A percentile compares a stretch with the other conserved stretches of the same genome.
Evolutionary conservation across 2,329 filamentous ascomycete species (phyloP).

Genomic region (Taxawa tesnikishii): DNA sequence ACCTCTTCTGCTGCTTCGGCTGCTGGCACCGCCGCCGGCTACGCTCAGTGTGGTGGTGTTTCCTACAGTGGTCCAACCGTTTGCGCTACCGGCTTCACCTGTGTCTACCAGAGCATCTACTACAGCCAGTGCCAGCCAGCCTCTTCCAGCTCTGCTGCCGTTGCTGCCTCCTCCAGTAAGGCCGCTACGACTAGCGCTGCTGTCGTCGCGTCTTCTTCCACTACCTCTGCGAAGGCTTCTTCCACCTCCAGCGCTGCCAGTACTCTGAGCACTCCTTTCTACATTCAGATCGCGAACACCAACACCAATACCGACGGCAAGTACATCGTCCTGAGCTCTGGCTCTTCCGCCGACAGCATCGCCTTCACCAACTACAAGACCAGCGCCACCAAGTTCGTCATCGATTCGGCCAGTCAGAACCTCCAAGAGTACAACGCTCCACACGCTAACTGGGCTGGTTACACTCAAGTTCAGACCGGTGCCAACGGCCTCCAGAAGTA

Average conservation of each 20-base stretch:
- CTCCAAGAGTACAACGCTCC: too few relatives aligned
- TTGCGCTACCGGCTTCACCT: constrained; percentile 27
- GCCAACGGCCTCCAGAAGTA: too few relatives aligned
- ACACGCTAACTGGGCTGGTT: too few relatives aligned
- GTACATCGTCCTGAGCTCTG: too few relatives aligned
- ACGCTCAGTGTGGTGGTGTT: constrained; percentile 33
- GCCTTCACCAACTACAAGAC: too few relatives aligned
- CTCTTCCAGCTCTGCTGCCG: not conserved
- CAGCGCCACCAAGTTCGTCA: too few relatives aligned
- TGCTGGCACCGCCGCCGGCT: constrained; percentile 15
- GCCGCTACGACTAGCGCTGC: constrained; percentile 1
- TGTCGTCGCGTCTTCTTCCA: constrained; percentile 2
- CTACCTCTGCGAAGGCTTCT: not conserved
- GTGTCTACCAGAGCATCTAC: constrained; percentile 29
- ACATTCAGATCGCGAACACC: too few relatives aligned
- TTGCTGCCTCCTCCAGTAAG: not conserved
- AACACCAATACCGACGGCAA: too few relatives aligned
- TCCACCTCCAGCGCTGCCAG: constrained; percentile 1
- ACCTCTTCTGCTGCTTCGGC: constrained; percentile 1
- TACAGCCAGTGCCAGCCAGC: constrained; percentile 32
- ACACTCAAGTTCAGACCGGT: too few relatives aligned
- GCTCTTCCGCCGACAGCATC: too few relatives aligned
- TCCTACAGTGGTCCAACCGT: constrained; percentile 26
- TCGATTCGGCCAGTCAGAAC: too few relatives aligned
- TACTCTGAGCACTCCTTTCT: too few relatives aligned